phyloP scores from a whole-genome alignment of 768 basidiomycete species.

The Sarcodon aspratus region DNA sequence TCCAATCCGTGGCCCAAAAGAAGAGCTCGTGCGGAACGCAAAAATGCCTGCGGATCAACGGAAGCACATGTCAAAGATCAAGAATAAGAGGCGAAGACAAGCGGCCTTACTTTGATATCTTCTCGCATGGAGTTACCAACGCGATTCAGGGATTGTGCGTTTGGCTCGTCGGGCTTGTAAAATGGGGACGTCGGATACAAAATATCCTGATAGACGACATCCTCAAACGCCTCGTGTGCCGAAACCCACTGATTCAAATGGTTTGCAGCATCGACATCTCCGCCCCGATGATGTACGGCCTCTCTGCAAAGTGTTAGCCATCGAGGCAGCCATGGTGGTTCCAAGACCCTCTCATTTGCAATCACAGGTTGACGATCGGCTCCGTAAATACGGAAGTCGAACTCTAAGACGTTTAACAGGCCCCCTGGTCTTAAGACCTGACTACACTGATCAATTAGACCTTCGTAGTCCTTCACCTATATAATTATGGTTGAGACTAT shows the following conservation, averaged over 20 bases:
- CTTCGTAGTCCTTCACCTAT: conserved; percentile 54
- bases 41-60: conserved; percentile 36
- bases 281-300: conserved; percentile 47
- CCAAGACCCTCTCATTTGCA: conserved; percentile 9
- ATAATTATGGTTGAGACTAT: conserved; percentile 6
- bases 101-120: conserved; percentile 38
- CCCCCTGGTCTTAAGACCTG: conserved; percentile 62
- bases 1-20: conserved; percentile 53
- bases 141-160: conserved; percentile 24
- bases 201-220: conserved; percentile 43
- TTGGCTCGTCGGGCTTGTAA: conserved; percentile 18
- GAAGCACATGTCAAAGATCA: neutral
- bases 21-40: conserved; percentile 55
- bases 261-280: conserved; percentile 49
- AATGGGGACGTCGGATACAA: conserved; percentile 56
- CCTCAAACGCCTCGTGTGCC: conserved; percentile 45
- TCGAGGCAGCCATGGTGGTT: conserved; percentile 47
- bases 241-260: conserved; percentile 44
- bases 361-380: conserved; percentile 31
- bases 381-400: conserved; percentile 58
- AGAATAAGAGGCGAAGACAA: conserved; percentile 3
- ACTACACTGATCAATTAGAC: conserved; percentile 54
- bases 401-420: conserved; percentile 55
- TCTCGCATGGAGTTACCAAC: conserved; percentile 39
- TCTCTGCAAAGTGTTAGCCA: conserved; percentile 47